phyloP scores from a whole-genome alignment of 306 rosid genomes.

The Leucaena leucocephala region DNA sequence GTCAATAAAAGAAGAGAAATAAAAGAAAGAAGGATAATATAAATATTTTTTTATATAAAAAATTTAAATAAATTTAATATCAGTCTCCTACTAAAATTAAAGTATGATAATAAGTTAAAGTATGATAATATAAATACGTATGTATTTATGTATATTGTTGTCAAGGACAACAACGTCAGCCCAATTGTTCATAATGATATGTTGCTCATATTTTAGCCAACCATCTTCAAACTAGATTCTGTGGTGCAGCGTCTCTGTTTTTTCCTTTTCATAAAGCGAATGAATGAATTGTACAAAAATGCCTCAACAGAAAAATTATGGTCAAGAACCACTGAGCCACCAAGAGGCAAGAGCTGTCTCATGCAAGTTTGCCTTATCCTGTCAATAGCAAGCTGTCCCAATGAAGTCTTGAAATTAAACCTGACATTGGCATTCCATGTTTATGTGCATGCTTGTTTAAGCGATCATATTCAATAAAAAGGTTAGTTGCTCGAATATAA shows the following conservation, averaged over 20 bases:
- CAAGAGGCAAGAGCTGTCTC: neutral
- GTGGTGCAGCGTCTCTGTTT: neutral
- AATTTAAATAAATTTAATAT: no score
- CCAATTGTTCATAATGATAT: neutral
- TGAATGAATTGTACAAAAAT: neutral
- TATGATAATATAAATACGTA: no score
- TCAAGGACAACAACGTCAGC: neutral
- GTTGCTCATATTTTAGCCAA: neutral
- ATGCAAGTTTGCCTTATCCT: neutral
- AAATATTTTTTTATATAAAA: no score
- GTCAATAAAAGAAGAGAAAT: neutral
- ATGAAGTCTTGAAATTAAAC: no score
- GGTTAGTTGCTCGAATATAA: no score
- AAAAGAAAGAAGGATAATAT: neutral
- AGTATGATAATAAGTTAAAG: no score
- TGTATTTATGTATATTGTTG: neutral
- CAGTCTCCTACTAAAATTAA: no score
- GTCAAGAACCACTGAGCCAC: neutral
- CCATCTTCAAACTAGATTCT: neutral
- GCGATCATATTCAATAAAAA: no score
- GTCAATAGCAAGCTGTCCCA: no score
- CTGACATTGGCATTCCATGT: no score
- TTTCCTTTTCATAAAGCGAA: neutral
- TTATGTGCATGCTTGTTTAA: no score
- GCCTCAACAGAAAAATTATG: neutral